Evolutionary conservation across 345 rosid species (phyloP).

Genomic region (Psidium friedrichsthalianum): DNA sequence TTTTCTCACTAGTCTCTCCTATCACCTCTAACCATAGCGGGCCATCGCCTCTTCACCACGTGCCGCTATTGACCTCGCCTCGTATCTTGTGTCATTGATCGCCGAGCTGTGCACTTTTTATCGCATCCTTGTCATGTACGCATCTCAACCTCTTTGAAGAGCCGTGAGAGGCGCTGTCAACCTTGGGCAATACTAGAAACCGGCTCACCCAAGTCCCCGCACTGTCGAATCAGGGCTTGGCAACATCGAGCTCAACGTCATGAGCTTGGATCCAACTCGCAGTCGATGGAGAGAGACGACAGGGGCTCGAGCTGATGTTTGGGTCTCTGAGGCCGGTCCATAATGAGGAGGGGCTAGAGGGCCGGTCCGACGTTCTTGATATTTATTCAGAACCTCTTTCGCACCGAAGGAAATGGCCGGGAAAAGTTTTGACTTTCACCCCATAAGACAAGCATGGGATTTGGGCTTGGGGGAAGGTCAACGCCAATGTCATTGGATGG

Average conservation of each 20-base stretch:
- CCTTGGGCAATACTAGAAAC: background rate
- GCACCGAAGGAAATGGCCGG: no score
- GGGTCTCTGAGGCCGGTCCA: background rate
- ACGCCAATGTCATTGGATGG: background rate
- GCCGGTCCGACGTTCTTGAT: background rate
- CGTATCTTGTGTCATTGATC: background rate
- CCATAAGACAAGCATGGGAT: no score
- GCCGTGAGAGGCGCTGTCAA: background rate
- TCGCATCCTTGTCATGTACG: no score
- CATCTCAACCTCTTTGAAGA: background rate
- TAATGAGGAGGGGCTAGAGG: background rate
- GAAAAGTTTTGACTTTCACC: no score
- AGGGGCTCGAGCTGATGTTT: background rate
- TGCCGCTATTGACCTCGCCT: background rate
- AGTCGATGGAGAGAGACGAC: background rate
- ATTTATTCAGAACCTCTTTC: no score
- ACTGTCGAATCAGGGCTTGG: background rate
- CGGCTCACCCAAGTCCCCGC: background rate
- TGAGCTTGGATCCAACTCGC: background rate
- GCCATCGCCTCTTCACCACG: background rate
- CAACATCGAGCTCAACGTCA: background rate
- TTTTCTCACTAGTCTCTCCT: background rate
- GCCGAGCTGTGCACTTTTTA: no score
- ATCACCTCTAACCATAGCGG: background rate
- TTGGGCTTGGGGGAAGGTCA: no score